These are phyloP conservation scores for Neurospora terricola DNA, from an alignment of 495 filamentous ascomycete genomes.

Conservation along the genomic window DNA sequence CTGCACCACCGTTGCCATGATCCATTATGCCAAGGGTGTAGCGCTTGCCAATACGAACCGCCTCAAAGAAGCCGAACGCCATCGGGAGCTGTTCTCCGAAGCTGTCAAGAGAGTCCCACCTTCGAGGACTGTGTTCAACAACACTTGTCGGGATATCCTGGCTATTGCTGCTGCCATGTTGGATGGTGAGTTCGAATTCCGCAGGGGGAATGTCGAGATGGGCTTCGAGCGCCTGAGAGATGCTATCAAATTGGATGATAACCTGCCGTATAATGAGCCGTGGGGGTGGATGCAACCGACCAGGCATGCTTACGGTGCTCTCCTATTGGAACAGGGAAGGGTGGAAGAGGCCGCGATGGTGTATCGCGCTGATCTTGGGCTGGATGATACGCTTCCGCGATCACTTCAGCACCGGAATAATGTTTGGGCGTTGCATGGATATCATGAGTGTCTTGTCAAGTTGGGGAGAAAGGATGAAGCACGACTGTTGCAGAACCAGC, in stretches of 20 bases:
- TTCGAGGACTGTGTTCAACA: constrained; percentile 55
- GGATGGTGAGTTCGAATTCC: constrained; percentile 59
- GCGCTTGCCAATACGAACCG: constrained; percentile 46
- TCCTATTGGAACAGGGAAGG: constrained; percentile 50
- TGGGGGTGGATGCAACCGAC: constrained; percentile 65
- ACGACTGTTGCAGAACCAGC: constrained; percentile 33
- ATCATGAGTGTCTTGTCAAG: constrained; percentile 50
- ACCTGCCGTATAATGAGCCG: constrained; percentile 55
- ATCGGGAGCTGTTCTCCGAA: constrained; percentile 35
- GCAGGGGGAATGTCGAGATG: constrained; percentile 40
- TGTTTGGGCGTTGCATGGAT: constrained; percentile 59
- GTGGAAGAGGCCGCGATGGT: constrained; percentile 43
- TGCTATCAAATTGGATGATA: constrained; percentile 45
- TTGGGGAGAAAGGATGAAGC: constrained; percentile 42
- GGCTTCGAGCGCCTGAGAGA: constrained; percentile 45
- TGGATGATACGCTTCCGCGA: constrained; percentile 43
- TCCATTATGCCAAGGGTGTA: constrained; percentile 54
- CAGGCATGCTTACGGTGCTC: constrained; percentile 54
- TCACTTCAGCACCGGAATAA: constrained; percentile 54
- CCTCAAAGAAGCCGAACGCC: constrained; percentile 35
- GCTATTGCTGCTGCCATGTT: constrained; percentile 51
- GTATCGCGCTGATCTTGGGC: constrained; percentile 54
- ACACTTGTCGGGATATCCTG: constrained; percentile 51
- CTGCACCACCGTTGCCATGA: constrained; percentile 53
- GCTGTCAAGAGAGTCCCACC: constrained; percentile 36